These are phyloP conservation scores for Brachypodium distachyon DNA, from an alignment of 202 grass and related monocot genomes.

Conservation along the genomic window DNA sequence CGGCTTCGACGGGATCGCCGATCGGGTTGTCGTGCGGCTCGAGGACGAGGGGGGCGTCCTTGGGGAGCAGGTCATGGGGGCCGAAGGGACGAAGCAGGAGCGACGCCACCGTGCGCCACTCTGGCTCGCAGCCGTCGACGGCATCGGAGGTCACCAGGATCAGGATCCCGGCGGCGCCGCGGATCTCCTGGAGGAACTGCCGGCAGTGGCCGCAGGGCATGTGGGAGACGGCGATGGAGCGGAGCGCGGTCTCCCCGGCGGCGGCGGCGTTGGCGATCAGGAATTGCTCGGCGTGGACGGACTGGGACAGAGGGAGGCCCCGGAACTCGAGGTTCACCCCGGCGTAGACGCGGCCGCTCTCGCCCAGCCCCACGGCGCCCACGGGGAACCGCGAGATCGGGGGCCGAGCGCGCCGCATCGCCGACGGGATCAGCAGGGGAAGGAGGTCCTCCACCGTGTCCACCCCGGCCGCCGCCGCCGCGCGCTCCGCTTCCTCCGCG, in stretches of 20 bases:
- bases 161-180: slow-evolving; percentile 60
- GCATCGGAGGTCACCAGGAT: slow-evolving; percentile 79
- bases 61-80: slow-evolving; percentile 67
- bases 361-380: slow-evolving; percentile 78
- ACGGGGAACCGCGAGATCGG: slow-evolving; percentile 81
- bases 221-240: slow-evolving; percentile 85
- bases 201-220: slow-evolving; percentile 98
- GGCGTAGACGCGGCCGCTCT: slow-evolving; percentile 72
- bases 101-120: slow-evolving; percentile 61
- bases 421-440: slow-evolving; percentile 60
- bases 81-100: slow-evolving; percentile 79
- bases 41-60: slow-evolving; percentile 61
- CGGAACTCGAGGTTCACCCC: slow-evolving; percentile 94
- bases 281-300: slow-evolving; percentile 93
- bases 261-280: slow-evolving; percentile 75
- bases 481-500: slow-evolving; percentile 49
- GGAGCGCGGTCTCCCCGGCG: slow-evolving; percentile 54
- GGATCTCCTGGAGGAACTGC: slow-evolving; percentile 98
- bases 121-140: slow-evolving; percentile 23
- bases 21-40: slow-evolving; percentile 69
- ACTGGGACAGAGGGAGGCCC: slow-evolving; percentile 56
- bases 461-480: slow-evolving; percentile 40
- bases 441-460: slow-evolving; percentile 68
- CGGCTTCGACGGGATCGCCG: slow-evolving; percentile 5
- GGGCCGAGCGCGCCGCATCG: slow-evolving; percentile 40